These are phyloP conservation scores for Linum trigynum DNA, from an alignment of 345 rosid genomes.

Conservation along the genomic window DNA sequence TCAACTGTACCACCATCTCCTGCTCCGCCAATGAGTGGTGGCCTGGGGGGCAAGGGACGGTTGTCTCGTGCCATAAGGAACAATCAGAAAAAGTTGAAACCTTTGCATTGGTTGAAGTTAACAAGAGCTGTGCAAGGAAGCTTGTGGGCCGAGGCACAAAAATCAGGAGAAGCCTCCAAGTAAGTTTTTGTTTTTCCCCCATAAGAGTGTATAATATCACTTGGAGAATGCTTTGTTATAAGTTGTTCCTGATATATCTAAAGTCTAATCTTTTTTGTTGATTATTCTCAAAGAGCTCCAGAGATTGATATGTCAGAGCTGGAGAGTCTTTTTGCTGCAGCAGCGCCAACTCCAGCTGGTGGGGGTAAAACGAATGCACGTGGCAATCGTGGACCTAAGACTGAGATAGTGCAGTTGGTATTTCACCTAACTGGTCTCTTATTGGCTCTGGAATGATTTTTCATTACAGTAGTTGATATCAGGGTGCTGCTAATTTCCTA, in stretches of 20 bases:
- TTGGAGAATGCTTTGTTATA: conserved; percentile 7
- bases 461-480: too few relatives aligned
- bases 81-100: conserved; percentile 75
- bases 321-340: conserved; percentile 76
- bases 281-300: conserved; percentile 50
- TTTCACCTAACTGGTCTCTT: conserved; percentile 9
- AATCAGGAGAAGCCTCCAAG: conserved; percentile 76
- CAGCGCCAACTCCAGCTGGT: conserved; percentile 43
- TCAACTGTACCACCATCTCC: conserved; percentile 39
- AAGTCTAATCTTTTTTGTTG: conserved; percentile 11
- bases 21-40: conserved; percentile 40
- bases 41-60: conserved; percentile 48
- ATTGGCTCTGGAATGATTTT: too few relatives aligned
- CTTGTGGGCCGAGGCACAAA: conserved; percentile 95
- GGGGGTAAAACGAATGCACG: conserved; percentile 33
- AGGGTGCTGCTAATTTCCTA: too few relatives aligned
- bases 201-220: conserved; percentile 9
- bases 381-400: conserved; percentile 47
- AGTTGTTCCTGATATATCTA: conserved; percentile 1
- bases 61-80: conserved; percentile 55
- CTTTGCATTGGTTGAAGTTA: conserved; percentile 93
- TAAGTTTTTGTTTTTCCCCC: conserved; percentile 28
- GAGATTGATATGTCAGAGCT: conserved; percentile 95
- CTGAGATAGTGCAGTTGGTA: conserved; percentile 94
- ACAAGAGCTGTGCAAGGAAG: conserved; percentile 92